A percentile compares a stretch with the other conserved stretches of the same genome.
These are phyloP conservation scores for Chlorella sorokiniana DNA, from an alignment of 139 green algal species.

Conservation along the genomic window DNA sequence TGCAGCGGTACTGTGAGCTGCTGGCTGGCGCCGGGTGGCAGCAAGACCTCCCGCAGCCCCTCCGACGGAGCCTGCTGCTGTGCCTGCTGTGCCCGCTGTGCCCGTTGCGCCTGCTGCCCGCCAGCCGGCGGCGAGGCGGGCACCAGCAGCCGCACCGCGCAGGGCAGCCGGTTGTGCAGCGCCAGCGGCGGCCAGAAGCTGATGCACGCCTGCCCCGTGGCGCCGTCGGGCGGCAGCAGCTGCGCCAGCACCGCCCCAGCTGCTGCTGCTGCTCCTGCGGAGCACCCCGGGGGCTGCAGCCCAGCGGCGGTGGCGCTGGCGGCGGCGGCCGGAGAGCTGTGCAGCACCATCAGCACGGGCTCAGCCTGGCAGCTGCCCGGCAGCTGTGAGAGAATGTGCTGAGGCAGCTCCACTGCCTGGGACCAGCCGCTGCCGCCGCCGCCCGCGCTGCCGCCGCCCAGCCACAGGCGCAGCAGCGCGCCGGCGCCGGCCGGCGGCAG, in stretches of 20 bases:
- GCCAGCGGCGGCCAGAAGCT: conserved; percentile 35
- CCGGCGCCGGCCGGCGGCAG: neutral
- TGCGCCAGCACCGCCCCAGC: conserved; percentile 30
- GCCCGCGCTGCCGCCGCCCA: neutral
- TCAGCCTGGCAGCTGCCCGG: neutral
- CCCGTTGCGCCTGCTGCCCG: neutral
- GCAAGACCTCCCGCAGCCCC: conserved; percentile 1
- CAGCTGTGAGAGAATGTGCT: neutral
- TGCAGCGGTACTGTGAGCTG: conserved; percentile 9
- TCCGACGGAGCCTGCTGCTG: neutral
- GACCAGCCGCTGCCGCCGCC: conserved; percentile 19
- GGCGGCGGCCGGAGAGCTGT: conserved; percentile 10
- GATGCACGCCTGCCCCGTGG: conserved; percentile 26
- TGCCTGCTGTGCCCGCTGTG: neutral
- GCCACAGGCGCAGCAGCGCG: conserved; percentile 9
- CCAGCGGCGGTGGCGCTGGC: conserved; percentile 9
- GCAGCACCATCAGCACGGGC: conserved; percentile 6
- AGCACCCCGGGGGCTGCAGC: neutral
- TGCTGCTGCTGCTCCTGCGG: neutral
- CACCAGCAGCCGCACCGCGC: conserved; percentile 17
- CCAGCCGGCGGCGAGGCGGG: neutral
- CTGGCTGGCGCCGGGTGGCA: neutral
- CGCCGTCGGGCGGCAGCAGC: conserved; percentile 9
- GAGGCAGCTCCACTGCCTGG: neutral
- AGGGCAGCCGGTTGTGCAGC: conserved; percentile 39